Base-by-base conservation (phyloP, 2,329 filamentous ascomycete species). In the Kalaharituber pfeilii region DNA sequence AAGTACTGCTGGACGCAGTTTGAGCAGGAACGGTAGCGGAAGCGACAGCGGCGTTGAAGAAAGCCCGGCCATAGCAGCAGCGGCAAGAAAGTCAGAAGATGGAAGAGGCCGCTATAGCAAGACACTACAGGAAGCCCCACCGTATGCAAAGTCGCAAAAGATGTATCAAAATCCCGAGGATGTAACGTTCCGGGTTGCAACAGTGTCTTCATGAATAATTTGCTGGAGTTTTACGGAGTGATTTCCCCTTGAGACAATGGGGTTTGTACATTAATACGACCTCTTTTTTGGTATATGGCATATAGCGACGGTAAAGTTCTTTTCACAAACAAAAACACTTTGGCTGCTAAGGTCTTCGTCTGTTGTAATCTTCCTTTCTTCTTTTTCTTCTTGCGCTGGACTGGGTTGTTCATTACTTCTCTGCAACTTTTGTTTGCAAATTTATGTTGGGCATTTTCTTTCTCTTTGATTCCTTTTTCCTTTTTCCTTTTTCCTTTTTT, bases 21-120 rank as follows among this genome's bases (percentile, higher is more conserved):
- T 54, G 30, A 62, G 61, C 53, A 55, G 60, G 50, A 62, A 56
- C 44, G 53, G 60, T 30, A 62, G 61, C 50, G 52, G 57, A 51
- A 62, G 61, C 26, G 60, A 62, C 50, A 62, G 59, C 36, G 57
- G 57, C 11, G 42, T 47, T 22, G 42, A 47, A 56, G 57, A 42
- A 26, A 52, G 28, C 55, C 55, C 20, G 52, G 55, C 22, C 52
- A 57, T 53, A 52, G 57, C 50, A 53, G 53, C 27, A 56, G 57
- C 57, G 20, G 56, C 55, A 51, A 57, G 57, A 53, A 56, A 53
- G 18, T 53, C 57, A 33, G 42, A 60, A 57, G 55, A 58, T 27
- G 24, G 58, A 36, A 51, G 59, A 50, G 25, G 53, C 52, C 36
- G 55, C 53, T 52, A 53, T 53, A 33, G 20, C 55, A 18, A 51